These are phyloP conservation scores for Sugiyamaella xylanicola DNA, from an alignment of 1,139 yeast species.

Conservation along the genomic window DNA sequence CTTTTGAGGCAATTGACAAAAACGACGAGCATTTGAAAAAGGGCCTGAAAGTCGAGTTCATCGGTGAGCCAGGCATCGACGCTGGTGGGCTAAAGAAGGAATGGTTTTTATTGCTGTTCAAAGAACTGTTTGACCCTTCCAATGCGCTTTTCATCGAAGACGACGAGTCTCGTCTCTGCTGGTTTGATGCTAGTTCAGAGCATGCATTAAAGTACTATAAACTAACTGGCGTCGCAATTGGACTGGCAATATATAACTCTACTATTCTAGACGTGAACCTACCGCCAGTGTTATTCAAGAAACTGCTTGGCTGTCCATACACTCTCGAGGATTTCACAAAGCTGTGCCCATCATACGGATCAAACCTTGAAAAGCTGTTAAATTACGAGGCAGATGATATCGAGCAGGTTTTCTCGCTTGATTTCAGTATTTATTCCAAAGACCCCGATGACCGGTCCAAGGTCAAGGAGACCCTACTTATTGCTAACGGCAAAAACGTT, in stretches of 20 bases:
- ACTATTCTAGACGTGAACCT: slow-evolving; percentile 78
- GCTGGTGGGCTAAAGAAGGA: slow-evolving; percentile 94
- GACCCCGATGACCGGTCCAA: slow-evolving; percentile 26
- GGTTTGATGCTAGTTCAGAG: slow-evolving; percentile 60
- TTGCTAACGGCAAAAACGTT: slow-evolving; percentile 56
- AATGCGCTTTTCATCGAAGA: slow-evolving; percentile 51
- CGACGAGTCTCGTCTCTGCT: slow-evolving; percentile 69
- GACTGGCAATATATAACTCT: slow-evolving; percentile 88
- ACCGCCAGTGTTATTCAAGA: slow-evolving; percentile 76
- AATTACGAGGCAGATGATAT: slow-evolving; percentile 49
- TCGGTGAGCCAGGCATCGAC: slow-evolving; percentile 89
- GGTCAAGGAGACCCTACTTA: slow-evolving; percentile 49
- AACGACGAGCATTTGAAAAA: slow-evolving; percentile 70
- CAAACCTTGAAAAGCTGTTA: slow-evolving; percentile 57
- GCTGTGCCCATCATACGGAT: slow-evolving; percentile 67
- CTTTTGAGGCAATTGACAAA: slow-evolving; percentile 62
- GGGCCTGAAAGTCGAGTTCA: slow-evolving; percentile 72
- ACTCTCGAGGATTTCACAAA: slow-evolving; percentile 64
- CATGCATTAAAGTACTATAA: slow-evolving; percentile 59
- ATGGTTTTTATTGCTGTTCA: slow-evolving; percentile 79
- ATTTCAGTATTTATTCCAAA: slow-evolving; percentile 49
- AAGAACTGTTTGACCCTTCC: slow-evolving; percentile 65
- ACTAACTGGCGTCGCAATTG: slow-evolving; percentile 81
- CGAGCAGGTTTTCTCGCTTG: slow-evolving; percentile 49
- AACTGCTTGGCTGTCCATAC: slow-evolving; percentile 60